Base-by-base conservation (phyloP, 257 asterid genomes). In the Thymus mandschuricus region DNA sequence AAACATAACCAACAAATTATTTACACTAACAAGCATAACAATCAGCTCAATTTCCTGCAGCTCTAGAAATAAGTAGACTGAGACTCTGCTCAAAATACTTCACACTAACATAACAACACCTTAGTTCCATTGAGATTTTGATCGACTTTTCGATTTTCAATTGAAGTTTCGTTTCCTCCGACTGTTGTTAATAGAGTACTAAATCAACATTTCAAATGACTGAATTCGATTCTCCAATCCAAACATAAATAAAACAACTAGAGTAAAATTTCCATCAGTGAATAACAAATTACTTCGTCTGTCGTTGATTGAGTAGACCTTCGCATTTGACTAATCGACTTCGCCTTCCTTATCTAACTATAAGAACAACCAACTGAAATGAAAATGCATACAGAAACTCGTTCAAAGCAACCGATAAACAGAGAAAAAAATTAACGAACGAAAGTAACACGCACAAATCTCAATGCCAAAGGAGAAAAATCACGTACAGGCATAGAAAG, bases 401-500 rank as follows among this genome's bases (percentile, higher is more conserved):
- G 29, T 12, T 41, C 43, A 62, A 54, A 5, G 68, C 59, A 67
- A 51, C 49, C 65, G 29, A 30, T 65, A 71, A 30, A 12, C 1
- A 5, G n/a, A 1, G 49, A 40, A 10, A 61, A 38, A 5, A 44
- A 44, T 44, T 1, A 61, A 3, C 38, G 0, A 9, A 6, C n/a
- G 50, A 35, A 48, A 66, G 8, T 2, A 44, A 46, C n/a, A 27
- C 56, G 56, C 71, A 50, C 54, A 52, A 66, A 65, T 52, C 74
- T 56, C 59, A 50, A 10, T 54, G 51, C 57, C 33, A 60, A 21
- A 38, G 12, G 15, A 12, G 11, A 49, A 63, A 49, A 64, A 45
- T 59, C 43, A 12, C 10, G 35, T 45, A 54, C 12, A 27, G 60
- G 60, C 41, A 9, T 60, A 8, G 58, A 64, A 50, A 69, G 54